A percentile compares a stretch with the other conserved stretches of the same genome.
These are phyloP conservation scores for Schwanniomyces vanrijiae DNA, from an alignment of 805 yeast species.

Conservation along the genomic window DNA sequence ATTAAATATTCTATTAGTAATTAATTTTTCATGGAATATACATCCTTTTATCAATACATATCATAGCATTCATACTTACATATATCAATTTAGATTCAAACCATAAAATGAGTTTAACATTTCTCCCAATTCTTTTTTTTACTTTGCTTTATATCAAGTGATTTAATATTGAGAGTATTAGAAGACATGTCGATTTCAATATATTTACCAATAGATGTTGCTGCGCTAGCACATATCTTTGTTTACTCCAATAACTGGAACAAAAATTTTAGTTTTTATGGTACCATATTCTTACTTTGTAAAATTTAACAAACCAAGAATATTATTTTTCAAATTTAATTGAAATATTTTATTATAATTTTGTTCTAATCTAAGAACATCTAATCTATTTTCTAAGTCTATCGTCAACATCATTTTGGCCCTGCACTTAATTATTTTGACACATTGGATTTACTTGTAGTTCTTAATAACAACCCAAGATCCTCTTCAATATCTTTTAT, in stretches of 20 bases:
- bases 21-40: neutral
- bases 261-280: slow-evolving; percentile 43
- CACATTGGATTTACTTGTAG: slow-evolving; percentile 5
- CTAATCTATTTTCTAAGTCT: slow-evolving; percentile 26
- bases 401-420: slow-evolving; percentile 46
- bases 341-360: slow-evolving; percentile 21
- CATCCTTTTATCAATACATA: slow-evolving; percentile 32
- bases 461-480: slow-evolving; percentile 6
- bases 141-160: slow-evolving; percentile 38
- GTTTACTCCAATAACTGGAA: slow-evolving; percentile 28
- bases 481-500: slow-evolving; percentile 8
- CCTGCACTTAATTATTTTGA: slow-evolving; percentile 41
- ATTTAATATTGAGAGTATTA: slow-evolving; percentile 15
- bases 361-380: slow-evolving; percentile 32
- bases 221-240: slow-evolving; percentile 58
- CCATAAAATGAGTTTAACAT: slow-evolving; percentile 30
- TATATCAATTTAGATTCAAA: slow-evolving; percentile 17
- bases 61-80: slow-evolving; percentile 42
- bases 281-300: slow-evolving; percentile 26
- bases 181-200: slow-evolving; percentile 8
- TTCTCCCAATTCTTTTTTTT: slow-evolving; percentile 36
- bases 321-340: slow-evolving; percentile 14
- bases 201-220: slow-evolving; percentile 28
- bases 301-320: slow-evolving; percentile 38
- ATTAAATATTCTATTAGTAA: no score